These are phyloP conservation scores for Leccinum sublutescens DNA, from an alignment of 768 basidiomycete species.

Conservation along the genomic window DNA sequence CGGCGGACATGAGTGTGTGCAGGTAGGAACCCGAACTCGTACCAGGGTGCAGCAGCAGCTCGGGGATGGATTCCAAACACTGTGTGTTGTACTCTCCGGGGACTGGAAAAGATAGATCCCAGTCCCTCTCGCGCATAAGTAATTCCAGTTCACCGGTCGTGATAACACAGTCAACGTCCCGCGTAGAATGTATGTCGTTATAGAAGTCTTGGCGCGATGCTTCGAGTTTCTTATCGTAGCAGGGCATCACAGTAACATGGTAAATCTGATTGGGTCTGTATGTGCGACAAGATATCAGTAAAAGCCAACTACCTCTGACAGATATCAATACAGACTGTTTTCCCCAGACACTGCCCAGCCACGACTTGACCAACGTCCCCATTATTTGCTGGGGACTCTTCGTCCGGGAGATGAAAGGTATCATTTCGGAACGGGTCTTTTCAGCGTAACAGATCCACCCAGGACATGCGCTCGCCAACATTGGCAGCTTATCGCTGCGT, in stretches of 20 bases:
- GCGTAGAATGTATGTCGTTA: constrained; percentile 71
- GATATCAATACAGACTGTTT: constrained; percentile 53
- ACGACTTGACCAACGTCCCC: constrained; percentile 90
- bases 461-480: constrained; percentile 95
- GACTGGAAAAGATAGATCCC: constrained; percentile 67
- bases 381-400: constrained; percentile 95
- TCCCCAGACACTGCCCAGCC: constrained; percentile 69
- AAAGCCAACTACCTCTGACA: neutral
- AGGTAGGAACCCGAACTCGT: constrained; percentile 93
- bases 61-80: constrained; percentile 48
- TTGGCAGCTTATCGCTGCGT: constrained; percentile 56
- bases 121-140: constrained; percentile 77
- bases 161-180: constrained; percentile 96
- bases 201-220: constrained; percentile 95
- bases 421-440: constrained; percentile 91
- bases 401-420: constrained; percentile 84
- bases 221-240: constrained; percentile 99
- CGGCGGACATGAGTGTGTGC: constrained; percentile 65
- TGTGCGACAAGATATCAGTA: constrained; percentile 3
- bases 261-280: constrained; percentile 83
- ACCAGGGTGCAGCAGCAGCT: constrained; percentile 74
- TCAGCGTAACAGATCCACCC: constrained; percentile 99
- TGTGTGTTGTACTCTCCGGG: constrained; percentile 44
- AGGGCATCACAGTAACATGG: constrained; percentile 98
- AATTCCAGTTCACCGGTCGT: constrained; percentile 93